These are phyloP conservation scores for Solanum tarapatanum DNA, from an alignment of 257 asterid genomes.

Conservation along the genomic window DNA sequence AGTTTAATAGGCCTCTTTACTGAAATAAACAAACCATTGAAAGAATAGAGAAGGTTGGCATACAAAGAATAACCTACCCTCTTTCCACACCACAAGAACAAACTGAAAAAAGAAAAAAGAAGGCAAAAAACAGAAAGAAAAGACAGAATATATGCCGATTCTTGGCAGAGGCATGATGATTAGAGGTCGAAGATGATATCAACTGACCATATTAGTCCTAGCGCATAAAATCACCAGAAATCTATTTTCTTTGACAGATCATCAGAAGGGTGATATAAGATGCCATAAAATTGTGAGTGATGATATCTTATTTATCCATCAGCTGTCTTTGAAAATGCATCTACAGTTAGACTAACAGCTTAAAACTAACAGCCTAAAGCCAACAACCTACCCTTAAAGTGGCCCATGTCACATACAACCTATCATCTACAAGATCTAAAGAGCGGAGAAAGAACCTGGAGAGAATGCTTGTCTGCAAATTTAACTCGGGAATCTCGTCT, in stretches of 20 bases:
- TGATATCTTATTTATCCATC: neutral
- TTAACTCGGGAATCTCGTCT: conserved; percentile 23
- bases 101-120: neutral
- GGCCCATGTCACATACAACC: neutral
- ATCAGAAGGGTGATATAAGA: neutral
- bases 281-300: neutral
- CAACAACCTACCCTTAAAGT: neutral
- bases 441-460: conserved; percentile 41
- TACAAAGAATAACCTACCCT: neutral
- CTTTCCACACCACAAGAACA: neutral
- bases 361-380: neutral
- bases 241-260: neutral
- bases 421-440: neutral
- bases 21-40: neutral
- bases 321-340: neutral
- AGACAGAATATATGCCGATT: neutral
- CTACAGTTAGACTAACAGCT: neutral
- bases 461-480: conserved; percentile 29
- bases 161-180: neutral
- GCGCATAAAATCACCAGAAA: neutral
- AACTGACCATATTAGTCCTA: neutral
- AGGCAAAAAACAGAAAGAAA: neutral
- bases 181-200: neutral
- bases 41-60: neutral
- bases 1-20: neutral